phyloP scores from a whole-genome alignment of 1,139 yeast genomes.

The Zygosaccharomyces pseudobailii region DNA sequence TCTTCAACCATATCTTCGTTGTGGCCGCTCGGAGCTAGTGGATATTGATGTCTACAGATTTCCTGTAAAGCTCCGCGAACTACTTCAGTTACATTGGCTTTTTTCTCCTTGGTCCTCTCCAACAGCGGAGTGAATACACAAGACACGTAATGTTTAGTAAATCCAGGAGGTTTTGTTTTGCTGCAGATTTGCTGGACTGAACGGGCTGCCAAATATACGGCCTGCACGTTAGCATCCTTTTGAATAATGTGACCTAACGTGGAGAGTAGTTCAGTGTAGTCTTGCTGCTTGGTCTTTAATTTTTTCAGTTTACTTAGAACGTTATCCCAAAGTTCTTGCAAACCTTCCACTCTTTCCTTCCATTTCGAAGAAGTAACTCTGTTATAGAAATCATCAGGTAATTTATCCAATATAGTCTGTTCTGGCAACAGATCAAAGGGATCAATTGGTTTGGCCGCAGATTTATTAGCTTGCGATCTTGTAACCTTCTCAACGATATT shows the following conservation, averaged over 20 bases:
- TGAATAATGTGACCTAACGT: conserved; percentile 61
- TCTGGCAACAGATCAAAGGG: conserved; percentile 53
- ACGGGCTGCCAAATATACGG: conserved; percentile 75
- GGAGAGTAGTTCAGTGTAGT: conserved; percentile 58
- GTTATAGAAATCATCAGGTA: conserved; percentile 59
- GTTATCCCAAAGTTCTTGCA: conserved; percentile 58
- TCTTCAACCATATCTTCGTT: conserved; percentile 57
- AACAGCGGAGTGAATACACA: conserved; percentile 58
- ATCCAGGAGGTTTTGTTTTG: conserved; percentile 56
- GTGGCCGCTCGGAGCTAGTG: conserved; percentile 41
- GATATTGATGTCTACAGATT: conserved; percentile 39
- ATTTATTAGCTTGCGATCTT: neutral
- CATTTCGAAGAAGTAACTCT: conserved; percentile 64
- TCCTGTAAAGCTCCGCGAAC: conserved; percentile 62
- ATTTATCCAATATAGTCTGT: conserved; percentile 55
- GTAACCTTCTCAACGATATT: neutral
- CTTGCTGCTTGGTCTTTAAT: conserved; percentile 49
- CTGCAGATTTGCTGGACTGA: conserved; percentile 58
- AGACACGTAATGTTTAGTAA: conserved; percentile 45
- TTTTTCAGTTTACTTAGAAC: conserved; percentile 45
- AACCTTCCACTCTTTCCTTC: conserved; percentile 87
- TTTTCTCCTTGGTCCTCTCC: conserved; percentile 86
- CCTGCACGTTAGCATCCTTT: conserved; percentile 87
- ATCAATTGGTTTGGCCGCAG: conserved; percentile 35
- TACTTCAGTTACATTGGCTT: conserved; percentile 70